Evolutionary conservation across 768 basidiomycete species (phyloP), one percentile per base, ranked within the genome.

Genomic region (Boletus barrowsii): DNA sequence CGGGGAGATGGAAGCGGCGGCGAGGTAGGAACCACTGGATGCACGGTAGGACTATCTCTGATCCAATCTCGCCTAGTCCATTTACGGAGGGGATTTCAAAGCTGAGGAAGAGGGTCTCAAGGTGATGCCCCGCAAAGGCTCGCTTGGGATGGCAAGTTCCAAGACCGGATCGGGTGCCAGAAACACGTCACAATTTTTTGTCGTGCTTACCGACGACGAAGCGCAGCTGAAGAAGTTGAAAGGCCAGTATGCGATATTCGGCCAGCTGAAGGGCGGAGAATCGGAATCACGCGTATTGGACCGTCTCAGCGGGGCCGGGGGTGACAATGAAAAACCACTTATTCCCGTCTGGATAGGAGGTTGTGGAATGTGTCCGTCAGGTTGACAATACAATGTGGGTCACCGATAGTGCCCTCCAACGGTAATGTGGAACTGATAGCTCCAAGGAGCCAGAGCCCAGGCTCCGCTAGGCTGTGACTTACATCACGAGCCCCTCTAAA

Each of bases 71-170:
- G 17, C 49, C 10, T 30, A 76, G 76, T 78, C 75, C 26, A 73
- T 76, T 43, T 78, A 78, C 53, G 78, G 79, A 4, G 74, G 75
- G 0, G 72, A 76, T 55, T 80, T 79, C 67, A 75, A 76, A 64
- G 78, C 78, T 57, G 77, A 81, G 58, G 79, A 81, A 54, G 74
- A 77, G 36, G 79, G 79, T 17, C 65, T 83, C 48, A 76, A 77
- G 57, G 64, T 59, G 30, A 66, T 70, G 32, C 73, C 75, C 49
- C 63, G 59, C 24, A 69, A 69, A 39, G 79, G 80, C 0, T 75
- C 77, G 2, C 65, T 83, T 20, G 78, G 75, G 0, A 82, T 82
- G 79, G 80, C 79, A 4, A 79, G 79, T 62, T 75, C 77, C 29
- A 64, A 56, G 54, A 62, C 56, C 9, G 77, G 77, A 22, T 75